These are phyloP conservation scores for Ampelomyces quisqualis DNA, from an alignment of 2,329 filamentous ascomycete genomes.

Conservation along the genomic window DNA sequence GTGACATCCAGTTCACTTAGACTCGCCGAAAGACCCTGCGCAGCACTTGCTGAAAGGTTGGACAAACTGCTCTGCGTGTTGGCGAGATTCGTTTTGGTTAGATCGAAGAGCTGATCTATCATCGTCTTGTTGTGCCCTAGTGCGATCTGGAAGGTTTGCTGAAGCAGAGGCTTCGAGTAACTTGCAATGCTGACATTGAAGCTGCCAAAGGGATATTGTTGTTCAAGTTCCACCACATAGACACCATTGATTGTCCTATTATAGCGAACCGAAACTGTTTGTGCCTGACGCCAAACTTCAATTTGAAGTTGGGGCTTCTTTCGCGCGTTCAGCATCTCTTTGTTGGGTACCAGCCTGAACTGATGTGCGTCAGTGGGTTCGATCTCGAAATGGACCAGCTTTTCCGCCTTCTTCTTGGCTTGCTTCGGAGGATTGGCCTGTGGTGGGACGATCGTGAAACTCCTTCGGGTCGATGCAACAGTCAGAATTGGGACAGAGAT, in stretches of 20 bases:
- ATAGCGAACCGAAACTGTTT: conserved; percentile 50
- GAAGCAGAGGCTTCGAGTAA: conserved; percentile 40
- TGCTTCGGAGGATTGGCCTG: conserved; percentile 8
- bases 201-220: conserved; percentile 51
- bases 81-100: conserved; percentile 19
- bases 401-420: conserved; percentile 21
- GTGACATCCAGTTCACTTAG: conserved; percentile 9
- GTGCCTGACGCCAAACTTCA: conserved; percentile 48
- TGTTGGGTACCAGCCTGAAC: conserved; percentile 54
- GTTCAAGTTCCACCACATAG: conserved; percentile 54
- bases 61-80: conserved; percentile 22
- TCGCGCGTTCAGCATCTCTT: conserved; percentile 41
- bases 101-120: conserved; percentile 23
- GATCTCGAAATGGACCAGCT: conserved; percentile 52
- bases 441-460: conserved; percentile 20
- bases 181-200: conserved; percentile 52
- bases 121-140: conserved; percentile 37
- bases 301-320: conserved; percentile 54
- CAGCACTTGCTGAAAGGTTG: conserved; percentile 23
- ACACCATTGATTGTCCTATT: conserved; percentile 54
- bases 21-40: conserved; percentile 12
- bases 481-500: too few relatives aligned
- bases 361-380: conserved; percentile 57
- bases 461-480: conserved; percentile 10
- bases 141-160: conserved; percentile 36